Conservation (phyloP, 768 basidiomycete species). For the Amanita fuliginea region DNA sequence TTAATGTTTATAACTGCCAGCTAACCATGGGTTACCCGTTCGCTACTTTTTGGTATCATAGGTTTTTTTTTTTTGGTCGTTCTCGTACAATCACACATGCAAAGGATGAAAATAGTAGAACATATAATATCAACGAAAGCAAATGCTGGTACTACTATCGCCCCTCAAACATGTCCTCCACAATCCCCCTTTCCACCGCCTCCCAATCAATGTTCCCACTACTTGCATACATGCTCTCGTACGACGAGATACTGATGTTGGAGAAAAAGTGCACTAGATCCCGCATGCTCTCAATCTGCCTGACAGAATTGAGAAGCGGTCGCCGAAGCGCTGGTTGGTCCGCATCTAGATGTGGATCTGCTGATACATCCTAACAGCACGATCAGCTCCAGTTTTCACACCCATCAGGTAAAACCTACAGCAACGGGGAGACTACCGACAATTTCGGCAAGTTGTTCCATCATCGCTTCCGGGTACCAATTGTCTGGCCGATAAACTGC, state of each 20-base stretch:
- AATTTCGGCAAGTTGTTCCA: slow-evolving; percentile 85
- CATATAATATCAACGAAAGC: background rate
- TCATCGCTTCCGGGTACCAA: slow-evolving; percentile 77
- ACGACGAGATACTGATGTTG: slow-evolving; percentile 76
- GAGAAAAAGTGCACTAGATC: slow-evolving; percentile 90
- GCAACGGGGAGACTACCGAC: slow-evolving; percentile 53
- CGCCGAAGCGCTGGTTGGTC: slow-evolving; percentile 49
- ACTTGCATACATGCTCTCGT: slow-evolving; percentile 83
- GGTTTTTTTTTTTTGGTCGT: background rate
- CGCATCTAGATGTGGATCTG: slow-evolving; percentile 11
- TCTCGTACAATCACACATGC: background rate
- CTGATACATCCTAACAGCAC: background rate
- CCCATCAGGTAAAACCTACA: slow-evolving; percentile 13
- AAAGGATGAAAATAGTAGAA: slow-evolving; percentile 1
- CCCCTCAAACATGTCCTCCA: slow-evolving; percentile 88
- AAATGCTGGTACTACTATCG: slow-evolving; percentile 23
- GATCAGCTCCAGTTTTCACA: background rate
- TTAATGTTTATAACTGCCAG: background rate
- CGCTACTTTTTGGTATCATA: background rate
- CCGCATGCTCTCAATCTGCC: slow-evolving; percentile 73
- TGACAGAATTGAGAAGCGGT: slow-evolving; percentile 58
- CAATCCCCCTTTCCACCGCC: slow-evolving; percentile 69
- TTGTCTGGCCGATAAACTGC: slow-evolving; percentile 81
- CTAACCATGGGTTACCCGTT: background rate
- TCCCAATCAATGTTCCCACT: slow-evolving; percentile 83